Percentiles rank a stretch among this genome's conserved stretches.
phyloP scores from a whole-genome alignment of 257 asterid genomes.

The Oldenlandia corymbosa region DNA sequence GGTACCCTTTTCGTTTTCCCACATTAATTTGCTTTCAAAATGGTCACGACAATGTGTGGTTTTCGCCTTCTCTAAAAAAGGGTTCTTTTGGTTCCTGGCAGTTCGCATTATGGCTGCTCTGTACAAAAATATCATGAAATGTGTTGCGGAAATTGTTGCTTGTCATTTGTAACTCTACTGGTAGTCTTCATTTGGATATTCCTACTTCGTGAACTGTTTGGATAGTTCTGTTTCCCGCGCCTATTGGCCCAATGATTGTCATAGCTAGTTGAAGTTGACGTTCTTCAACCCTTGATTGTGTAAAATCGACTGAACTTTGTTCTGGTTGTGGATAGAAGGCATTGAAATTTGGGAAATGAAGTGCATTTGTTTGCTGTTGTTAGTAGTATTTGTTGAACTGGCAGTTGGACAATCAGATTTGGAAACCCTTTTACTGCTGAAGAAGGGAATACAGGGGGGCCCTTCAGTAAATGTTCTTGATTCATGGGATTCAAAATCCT shows the following conservation, averaged over 20 bases:
- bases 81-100: background rate
- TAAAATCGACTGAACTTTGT: background rate
- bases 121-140: no score
- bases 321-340: constrained; percentile 8
- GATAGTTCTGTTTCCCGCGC: background rate
- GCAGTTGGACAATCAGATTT: constrained; percentile 46
- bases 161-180: background rate
- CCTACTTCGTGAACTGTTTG: background rate
- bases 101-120: background rate
- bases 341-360: constrained; percentile 37
- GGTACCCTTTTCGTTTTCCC: background rate
- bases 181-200: constrained; percentile 1
- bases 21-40: background rate
- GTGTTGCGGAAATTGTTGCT: background rate
- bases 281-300: background rate
- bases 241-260: background rate
- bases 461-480: constrained; percentile 44
- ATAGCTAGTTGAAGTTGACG: background rate
- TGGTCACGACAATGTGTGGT: background rate
- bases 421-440: constrained; percentile 54
- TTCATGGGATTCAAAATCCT: constrained; percentile 79
- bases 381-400: constrained; percentile 26
- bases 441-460: constrained; percentile 56
- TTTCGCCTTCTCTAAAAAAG: background rate
- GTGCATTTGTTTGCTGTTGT: constrained; percentile 39